These are phyloP conservation scores for Neurospora sublineolata DNA, from an alignment of 495 filamentous ascomycete species.

Conservation along the genomic window DNA sequence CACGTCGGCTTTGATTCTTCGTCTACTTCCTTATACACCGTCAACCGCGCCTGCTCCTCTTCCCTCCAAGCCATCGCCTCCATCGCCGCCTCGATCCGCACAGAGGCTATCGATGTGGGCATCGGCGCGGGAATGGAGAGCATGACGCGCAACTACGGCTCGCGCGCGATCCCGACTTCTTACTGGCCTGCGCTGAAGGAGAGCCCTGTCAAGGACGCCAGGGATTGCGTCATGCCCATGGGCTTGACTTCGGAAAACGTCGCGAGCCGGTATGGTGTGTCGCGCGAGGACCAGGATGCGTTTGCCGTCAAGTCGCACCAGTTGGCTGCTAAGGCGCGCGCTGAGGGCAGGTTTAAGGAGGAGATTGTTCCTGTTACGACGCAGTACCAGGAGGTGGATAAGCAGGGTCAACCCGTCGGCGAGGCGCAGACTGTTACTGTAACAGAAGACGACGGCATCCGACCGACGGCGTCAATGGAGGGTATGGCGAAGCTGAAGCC, in stretches of 20 bases:
- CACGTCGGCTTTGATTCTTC: constrained; percentile 61
- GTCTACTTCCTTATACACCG: constrained; percentile 62
- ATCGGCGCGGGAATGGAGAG: constrained; percentile 87
- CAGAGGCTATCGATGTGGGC: constrained; percentile 63
- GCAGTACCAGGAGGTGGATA: constrained; percentile 52
- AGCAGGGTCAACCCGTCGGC: constrained; percentile 30
- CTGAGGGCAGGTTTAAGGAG: constrained; percentile 54
- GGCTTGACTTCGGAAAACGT: constrained; percentile 90
- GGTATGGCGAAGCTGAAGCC: constrained; percentile 70
- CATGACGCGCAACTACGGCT: constrained; percentile 85
- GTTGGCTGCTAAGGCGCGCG: constrained; percentile 57
- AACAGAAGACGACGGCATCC: constrained; percentile 69
- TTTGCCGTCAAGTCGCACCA: constrained; percentile 66
- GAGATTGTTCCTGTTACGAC: constrained; percentile 72
- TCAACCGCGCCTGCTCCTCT: constrained; percentile 78
- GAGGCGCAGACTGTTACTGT: constrained; percentile 43
- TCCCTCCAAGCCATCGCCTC: constrained; percentile 62
- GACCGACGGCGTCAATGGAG: constrained; percentile 52
- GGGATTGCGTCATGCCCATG: constrained; percentile 90
- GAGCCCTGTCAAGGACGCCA: constrained; percentile 52
- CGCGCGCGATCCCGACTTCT: constrained; percentile 66
- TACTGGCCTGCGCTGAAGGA: constrained; percentile 65
- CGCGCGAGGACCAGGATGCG: constrained; percentile 64
- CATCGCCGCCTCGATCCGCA: constrained; percentile 58
- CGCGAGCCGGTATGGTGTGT: constrained; percentile 63